These are phyloP conservation scores for Phaffomyces opuntiae DNA, from an alignment of 805 yeast species.

Conservation along the genomic window DNA sequence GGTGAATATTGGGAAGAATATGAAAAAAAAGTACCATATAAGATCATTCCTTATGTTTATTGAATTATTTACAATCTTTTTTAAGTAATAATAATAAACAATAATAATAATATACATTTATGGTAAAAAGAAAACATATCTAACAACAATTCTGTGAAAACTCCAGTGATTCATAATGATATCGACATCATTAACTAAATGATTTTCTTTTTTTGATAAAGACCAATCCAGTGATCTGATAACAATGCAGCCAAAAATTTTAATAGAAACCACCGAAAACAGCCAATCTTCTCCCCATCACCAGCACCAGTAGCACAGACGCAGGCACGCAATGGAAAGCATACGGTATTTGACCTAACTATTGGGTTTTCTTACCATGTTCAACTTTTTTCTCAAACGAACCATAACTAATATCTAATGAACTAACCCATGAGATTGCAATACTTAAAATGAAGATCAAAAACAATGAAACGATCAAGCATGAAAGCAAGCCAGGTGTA, in stretches of 20 bases:
- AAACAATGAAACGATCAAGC: constrained; percentile 56
- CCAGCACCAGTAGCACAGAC: no score
- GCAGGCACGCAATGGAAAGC: no score
- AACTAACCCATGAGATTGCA: constrained; percentile 66
- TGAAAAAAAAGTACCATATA: constrained; percentile 74
- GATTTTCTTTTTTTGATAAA: no score
- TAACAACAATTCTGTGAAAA: no score
- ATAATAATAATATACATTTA: not conserved
- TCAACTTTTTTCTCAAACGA: constrained; percentile 66
- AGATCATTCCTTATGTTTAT: constrained; percentile 84
- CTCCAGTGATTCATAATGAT: no score
- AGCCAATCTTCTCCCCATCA: no score
- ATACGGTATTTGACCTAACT: not conserved
- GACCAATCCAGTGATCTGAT: no score
- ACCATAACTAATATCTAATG: constrained; percentile 70
- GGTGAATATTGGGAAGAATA: constrained; percentile 84
- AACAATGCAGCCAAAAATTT: not conserved
- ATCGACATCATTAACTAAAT: no score
- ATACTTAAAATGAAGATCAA: constrained; percentile 48
- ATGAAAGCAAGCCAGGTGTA: constrained; percentile 77
- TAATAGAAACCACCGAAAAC: no score
- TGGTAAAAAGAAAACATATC: no score
- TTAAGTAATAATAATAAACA: not conserved
- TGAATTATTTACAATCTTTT: constrained; percentile 21
- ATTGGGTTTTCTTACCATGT: constrained; percentile 7